Evolutionary conservation across 1,139 yeast genomes (phyloP), one percentile per base, ranked within the genome.

Genomic region (Yamadazyma dendronema): DNA sequence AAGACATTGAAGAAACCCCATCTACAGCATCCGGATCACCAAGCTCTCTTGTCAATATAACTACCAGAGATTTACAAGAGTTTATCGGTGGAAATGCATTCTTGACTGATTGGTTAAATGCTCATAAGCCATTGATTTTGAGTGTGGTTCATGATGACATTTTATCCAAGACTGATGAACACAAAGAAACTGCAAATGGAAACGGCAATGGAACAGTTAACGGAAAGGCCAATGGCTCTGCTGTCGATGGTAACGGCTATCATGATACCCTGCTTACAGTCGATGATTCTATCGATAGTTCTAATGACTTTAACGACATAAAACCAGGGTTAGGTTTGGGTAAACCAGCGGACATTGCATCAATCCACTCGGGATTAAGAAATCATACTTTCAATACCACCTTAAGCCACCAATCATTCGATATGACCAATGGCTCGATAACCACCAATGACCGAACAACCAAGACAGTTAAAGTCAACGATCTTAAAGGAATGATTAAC

Each of bases 391-490:
- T 36, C 24, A 36, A 33, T 23, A 34, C 42, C 22, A 25, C 31
- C 11, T 14, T 21, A 17, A 36, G 37, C 13, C 38, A 41, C 25
- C 35, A 40, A 28, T 47, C 38, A 19, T 41, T 42, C 21, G 55
- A 52, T 33, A 32, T 40, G 36, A 37, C 54, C n/a, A 52, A 43
- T 39, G 59, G 57, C 2, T 58, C 69, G 3, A 41, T 57, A n/a
- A 40, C 39, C 17, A 55, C 60, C 1, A 42, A 41, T 11, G 57
- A 49, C 3, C 50, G 46, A 34, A 24, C 5, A 5, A 45, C 41
- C 8, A 47, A 43, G 32, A 52, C 65, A 6, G 77, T 78, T 8
- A 64, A 65, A 44, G 76, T 73, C 2, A 55, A 69, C n/a, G 78
- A 74, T 41, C 59, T 74, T 43, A 67, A 70, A 44, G 72, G 65